Base-by-base conservation (phyloP, 495 filamentous ascomycete species). In the Copromyces sp. region DNA sequence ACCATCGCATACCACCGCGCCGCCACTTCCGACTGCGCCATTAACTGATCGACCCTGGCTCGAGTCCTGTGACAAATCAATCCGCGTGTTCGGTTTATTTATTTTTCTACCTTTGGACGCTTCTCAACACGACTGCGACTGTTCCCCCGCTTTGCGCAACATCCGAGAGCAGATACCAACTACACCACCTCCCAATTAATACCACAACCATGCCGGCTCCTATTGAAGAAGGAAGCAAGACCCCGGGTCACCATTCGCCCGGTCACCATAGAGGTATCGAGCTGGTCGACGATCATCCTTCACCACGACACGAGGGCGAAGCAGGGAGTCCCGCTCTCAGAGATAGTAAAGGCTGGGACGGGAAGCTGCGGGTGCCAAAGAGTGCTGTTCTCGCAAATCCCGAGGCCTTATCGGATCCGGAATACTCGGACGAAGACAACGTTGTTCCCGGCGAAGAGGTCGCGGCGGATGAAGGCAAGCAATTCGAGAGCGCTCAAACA, bases 301-400 rank as follows among this genome's bases (percentile, higher is more conserved):
- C 82, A 7, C 79, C 82, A 9, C 77, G 76, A n/a, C 75, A 78
- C 73, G 83, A 85, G n/a, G 79, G 77, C 70, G 80, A 84, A 70
- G 71, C 80, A 14, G 53, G 53, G 16, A 84, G 82, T 68, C 83
- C 82, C 12, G 80, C 80, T 16, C 78, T 85, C 24, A 82, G 79
- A 72, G 82, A 93, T 78, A 91, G 89, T 80, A 93, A 91, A 77
- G 94, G 94, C 70, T 98, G 94, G 94, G 94, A 97, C 82, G 94
- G 94, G 70, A 98, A 98, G 82, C 86, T 97, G 69, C 86, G 94
- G 17, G 80, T 93, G 11, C 88, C 91, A 69, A 90, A 90, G 74
- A 87, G 81, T 53, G 80, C 82, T 69, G 86, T 87, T 53, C 86
- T 91, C 8, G 85, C 88, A 29, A 94, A 95, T 76, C 91, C 92